Percentiles rank a stretch among this genome's conserved stretches.
Conservation (phyloP, 306 rosid species). For the Quercus bicolor region DNA sequence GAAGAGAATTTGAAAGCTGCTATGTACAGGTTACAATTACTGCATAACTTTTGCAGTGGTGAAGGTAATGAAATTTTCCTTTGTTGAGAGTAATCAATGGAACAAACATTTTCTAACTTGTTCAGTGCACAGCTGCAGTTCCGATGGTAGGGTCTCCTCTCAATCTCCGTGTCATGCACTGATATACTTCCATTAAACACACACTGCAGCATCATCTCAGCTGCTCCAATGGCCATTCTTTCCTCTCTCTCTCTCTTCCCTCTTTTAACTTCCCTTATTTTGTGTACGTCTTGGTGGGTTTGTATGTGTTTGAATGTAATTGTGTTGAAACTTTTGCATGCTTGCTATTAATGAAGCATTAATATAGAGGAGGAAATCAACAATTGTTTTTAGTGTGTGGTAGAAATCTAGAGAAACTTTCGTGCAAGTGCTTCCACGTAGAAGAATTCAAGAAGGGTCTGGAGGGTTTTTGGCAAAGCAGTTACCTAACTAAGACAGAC, state of each 20-base stretch:
- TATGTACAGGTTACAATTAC: conserved; percentile 5
- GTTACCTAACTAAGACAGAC: background rate
- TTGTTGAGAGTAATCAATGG: conserved; percentile 17
- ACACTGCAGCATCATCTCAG: conserved; percentile 33
- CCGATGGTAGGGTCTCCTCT: conserved; percentile 75
- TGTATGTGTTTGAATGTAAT: background rate
- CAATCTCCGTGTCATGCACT: conserved; percentile 42
- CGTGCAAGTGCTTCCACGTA: background rate
- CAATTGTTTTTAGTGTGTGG: background rate
- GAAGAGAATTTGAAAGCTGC: conserved; percentile 16
- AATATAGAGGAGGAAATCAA: background rate
- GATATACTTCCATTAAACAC: conserved; percentile 61
- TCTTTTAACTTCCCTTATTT: background rate
- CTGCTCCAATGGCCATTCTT: conserved; percentile 40
- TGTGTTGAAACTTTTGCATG: conserved; percentile 5
- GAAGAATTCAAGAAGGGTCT: background rate
- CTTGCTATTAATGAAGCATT: background rate
- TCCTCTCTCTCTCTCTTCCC: background rate
- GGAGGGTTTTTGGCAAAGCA: background rate
- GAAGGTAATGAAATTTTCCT: conserved; percentile 26
- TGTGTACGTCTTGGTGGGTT: background rate
- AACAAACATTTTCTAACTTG: conserved; percentile 24
- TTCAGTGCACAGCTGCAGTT: conserved; percentile 77
- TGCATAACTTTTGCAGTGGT: conserved; percentile 34
- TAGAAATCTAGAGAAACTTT: too few relatives aligned